Conservation (phyloP, 179 eudicot species). For the Nepenthes alata region DNA sequence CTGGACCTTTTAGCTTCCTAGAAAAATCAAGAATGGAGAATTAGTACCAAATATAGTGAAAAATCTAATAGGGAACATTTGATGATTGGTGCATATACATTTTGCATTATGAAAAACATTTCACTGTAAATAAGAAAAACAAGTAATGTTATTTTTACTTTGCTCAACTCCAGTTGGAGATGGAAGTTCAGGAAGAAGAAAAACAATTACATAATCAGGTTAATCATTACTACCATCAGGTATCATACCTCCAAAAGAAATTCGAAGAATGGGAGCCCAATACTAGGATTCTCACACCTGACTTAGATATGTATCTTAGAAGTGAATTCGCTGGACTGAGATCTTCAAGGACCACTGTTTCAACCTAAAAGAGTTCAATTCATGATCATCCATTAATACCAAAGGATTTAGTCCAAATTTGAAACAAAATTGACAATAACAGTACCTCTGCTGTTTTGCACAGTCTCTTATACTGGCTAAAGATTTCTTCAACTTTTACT, state of each 20-base stretch:
- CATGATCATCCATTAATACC: neutral
- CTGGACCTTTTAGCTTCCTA: constrained; percentile 49
- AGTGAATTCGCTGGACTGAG: constrained; percentile 49
- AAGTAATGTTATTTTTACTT: no score
- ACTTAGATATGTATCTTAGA: constrained; percentile 29
- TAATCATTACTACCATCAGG: neutral
- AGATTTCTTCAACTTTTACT: constrained; percentile 33
- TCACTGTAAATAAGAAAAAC: no score
- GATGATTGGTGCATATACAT: no score
- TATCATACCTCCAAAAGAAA: constrained; percentile 39
- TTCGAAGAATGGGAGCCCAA: constrained; percentile 52
- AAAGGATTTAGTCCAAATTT: neutral
- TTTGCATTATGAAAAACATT: no score
- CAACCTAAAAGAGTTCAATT: constrained; percentile 20
- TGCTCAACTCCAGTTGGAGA: no score
- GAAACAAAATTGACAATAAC: neutral
- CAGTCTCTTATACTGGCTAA: constrained; percentile 41
- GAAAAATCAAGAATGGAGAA: neutral
- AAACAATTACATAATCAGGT: neutral
- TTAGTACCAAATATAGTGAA: neutral
- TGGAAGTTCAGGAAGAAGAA: neutral
- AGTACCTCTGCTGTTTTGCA: constrained; percentile 35
- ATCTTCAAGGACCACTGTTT: constrained; percentile 58
- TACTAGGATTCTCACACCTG: constrained; percentile 43
- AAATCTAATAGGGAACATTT: no score